Base-by-base conservation (phyloP, 2,329 filamentous ascomycete species). In the Talaromyces islandicus region DNA sequence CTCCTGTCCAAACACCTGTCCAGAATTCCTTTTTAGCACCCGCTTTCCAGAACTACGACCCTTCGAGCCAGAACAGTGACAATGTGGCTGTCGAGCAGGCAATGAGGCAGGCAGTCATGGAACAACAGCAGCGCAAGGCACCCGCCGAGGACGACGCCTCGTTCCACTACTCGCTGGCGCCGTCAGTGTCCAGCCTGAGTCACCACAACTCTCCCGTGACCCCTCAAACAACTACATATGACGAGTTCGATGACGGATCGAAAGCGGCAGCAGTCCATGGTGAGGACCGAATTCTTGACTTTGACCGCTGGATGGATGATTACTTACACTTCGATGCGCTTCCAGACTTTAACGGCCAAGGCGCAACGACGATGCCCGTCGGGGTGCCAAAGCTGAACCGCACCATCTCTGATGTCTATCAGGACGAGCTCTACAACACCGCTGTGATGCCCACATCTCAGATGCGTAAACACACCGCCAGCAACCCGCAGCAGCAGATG, bases 341-440 rank as follows among this genome's bases (percentile, higher is more conserved):
- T 74, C 68, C 80, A 86, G 82, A 85, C 76, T 82, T 85, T 65
- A 78, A 60, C 54, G 74, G 68, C 64, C 60, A 71, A 59, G 71
- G 69, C 64, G 61, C 64, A 65, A 66, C 64, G 64, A 50, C 66
- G 53, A 64, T 74, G 67, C 62, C 73, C 53, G 68, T 78, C 63
- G 78, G 80, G 43, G 78, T 87, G 27, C 89, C 92, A 27, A 94
- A 93, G 75, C 83, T 96, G 64, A 88, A 92, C 66, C 84, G 91
- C 60, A 94, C 92, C 0, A 91, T 94, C 77, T 93, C 91, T 24
- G 91, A 95, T 69, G 83, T 91, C 55, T 93, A 90, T 69, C 83
- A 86, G 68, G 92, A 96, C 72, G 91, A 94, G 73, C 82, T 96
- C 0, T 96, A 90, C 79, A 92, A 88, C 67, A 63, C 75, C 66